Conservation (phyloP, 176 grass and related monocot genomes). For the Saccharum officinarum region DNA sequence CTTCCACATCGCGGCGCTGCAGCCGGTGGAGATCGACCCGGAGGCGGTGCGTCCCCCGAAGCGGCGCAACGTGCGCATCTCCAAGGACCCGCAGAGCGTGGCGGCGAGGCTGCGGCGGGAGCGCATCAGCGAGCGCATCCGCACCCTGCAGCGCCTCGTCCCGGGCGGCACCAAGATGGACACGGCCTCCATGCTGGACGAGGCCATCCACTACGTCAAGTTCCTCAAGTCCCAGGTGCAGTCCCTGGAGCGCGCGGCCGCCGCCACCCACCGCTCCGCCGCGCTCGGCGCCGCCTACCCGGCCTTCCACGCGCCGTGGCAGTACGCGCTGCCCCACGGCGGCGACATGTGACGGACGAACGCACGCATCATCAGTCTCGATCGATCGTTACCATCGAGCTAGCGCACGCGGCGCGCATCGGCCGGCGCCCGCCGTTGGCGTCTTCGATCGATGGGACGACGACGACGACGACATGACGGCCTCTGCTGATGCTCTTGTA, state of each 20-base stretch:
- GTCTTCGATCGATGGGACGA: constrained; percentile 3
- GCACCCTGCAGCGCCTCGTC: constrained; percentile 86
- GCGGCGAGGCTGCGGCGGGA: constrained; percentile 85
- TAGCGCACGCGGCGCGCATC: neutral
- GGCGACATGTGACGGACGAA: constrained; percentile 11
- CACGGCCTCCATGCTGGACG: constrained; percentile 97
- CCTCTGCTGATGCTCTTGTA: neutral
- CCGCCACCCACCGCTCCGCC: constrained; percentile 21
- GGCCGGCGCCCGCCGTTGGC: neutral
- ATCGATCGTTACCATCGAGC: neutral
- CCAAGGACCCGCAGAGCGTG: constrained; percentile 98
- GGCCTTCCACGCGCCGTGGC: constrained; percentile 21
- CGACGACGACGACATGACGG: neutral
- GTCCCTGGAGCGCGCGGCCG: constrained; percentile 71
- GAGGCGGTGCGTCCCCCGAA: constrained; percentile 73
- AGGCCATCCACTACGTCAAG: constrained; percentile 98
- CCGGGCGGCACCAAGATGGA: constrained; percentile 99
- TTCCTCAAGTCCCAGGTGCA: constrained; percentile 95
- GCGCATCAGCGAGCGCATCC: constrained; percentile 96
- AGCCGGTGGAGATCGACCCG: constrained; percentile 75
- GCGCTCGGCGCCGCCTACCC: constrained; percentile 38
- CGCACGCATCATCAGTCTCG: neutral
- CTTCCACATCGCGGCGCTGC: constrained; percentile 87
- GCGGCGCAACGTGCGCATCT: constrained; percentile 86
- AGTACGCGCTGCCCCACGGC: constrained; percentile 12